A percentile compares a stretch with the other conserved stretches of the same genome.
Evolutionary conservation across 192 early-diverging fungal species (phyloP).

Genomic region (Bifiguratus adelaidae): DNA sequence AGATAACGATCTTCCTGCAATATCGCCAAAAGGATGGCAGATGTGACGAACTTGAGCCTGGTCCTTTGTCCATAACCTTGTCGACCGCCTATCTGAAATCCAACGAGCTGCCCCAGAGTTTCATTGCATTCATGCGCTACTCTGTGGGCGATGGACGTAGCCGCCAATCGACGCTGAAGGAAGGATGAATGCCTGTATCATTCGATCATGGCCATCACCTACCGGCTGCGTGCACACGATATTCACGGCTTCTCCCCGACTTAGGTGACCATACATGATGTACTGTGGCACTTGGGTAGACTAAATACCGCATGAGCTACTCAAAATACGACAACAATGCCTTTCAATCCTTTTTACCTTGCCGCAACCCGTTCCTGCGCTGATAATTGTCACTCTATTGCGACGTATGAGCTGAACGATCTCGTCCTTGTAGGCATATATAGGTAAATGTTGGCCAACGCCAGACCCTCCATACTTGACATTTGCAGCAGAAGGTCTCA

Average conservation of each 20-base stretch:
- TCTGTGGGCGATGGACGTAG: slow-evolving; percentile 16
- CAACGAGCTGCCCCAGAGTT: slow-evolving; percentile 5
- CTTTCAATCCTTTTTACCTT: slow-evolving; percentile 13
- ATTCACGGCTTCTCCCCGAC: slow-evolving; percentile 3
- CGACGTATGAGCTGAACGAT: slow-evolving; percentile 8
- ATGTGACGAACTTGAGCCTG: slow-evolving; percentile 12
- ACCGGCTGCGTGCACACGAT: slow-evolving; percentile 21
- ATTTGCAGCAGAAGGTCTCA: too few relatives aligned
- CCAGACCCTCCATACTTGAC: too few relatives aligned
- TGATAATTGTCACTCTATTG: slow-evolving; percentile 10
- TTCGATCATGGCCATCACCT: not conserved
- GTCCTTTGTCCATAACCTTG: slow-evolving; percentile 2
- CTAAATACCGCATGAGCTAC: not conserved
- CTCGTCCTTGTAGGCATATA: slow-evolving; percentile 5
- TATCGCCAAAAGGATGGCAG: slow-evolving; percentile 16
- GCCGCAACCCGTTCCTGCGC: slow-evolving; percentile 16
- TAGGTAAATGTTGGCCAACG: too few relatives aligned
- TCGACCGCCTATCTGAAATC: slow-evolving; percentile 18
- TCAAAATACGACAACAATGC: not conserved
- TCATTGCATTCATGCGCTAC: slow-evolving; percentile 8
- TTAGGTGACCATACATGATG: slow-evolving; percentile 10
- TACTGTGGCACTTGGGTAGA: slow-evolving; percentile 20
- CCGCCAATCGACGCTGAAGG: slow-evolving; percentile 12
- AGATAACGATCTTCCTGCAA: slow-evolving; percentile 12
- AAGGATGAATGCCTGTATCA: not conserved